Base-by-base conservation (phyloP, 495 filamentous ascomycete genomes). In the Margaritispora aquatica region DNA sequence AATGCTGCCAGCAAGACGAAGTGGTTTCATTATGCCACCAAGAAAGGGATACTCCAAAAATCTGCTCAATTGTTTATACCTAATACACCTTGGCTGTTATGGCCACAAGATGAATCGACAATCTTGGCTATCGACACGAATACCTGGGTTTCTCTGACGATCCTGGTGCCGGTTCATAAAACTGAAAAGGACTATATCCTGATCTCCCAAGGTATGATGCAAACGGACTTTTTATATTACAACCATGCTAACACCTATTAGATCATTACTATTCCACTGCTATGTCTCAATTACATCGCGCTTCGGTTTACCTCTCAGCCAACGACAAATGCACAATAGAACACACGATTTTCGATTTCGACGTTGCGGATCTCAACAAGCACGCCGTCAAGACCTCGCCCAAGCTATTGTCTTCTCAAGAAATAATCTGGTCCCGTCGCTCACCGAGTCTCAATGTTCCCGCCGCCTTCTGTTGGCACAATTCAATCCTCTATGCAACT, bases 211-310 rank as follows among this genome's bases (percentile, higher is more conserved):
- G 55, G 55, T 58, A 47, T 41, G 1, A 15, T 15, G 2, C 4
- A 11, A 23, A 2, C 3, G 15, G 26, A 51, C 26, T 23, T 7
- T 48, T 8, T 2, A 21, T 13, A 9, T 15, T n/a, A 2, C 19
- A 2, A 7, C n/a, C 22, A 29, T 8, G 21, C 51, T 54, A 31
- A 54, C 22, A 26, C 8, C 17, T 41, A 17, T 10, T 36, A 58
- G 55, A 58, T 15, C 27, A 58, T 38, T 11, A 58, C 44, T 58
- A 50, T 24, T 58, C 55, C 1, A 21, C 55, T 22, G 2, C 17
- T 8, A 51, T n/a, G 4, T 9, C 27, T 13, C 13, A 17, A 1
- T 31, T 58, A 13, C 46, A 58, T 22, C 26, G 46, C 1, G 55
- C 55, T 1, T 49, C 55, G n/a, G 29, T 58, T 7, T 58, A 51